These are phyloP conservation scores for Sphaerulina populicola DNA, from an alignment of 2,329 filamentous ascomycete species.

Conservation along the genomic window DNA sequence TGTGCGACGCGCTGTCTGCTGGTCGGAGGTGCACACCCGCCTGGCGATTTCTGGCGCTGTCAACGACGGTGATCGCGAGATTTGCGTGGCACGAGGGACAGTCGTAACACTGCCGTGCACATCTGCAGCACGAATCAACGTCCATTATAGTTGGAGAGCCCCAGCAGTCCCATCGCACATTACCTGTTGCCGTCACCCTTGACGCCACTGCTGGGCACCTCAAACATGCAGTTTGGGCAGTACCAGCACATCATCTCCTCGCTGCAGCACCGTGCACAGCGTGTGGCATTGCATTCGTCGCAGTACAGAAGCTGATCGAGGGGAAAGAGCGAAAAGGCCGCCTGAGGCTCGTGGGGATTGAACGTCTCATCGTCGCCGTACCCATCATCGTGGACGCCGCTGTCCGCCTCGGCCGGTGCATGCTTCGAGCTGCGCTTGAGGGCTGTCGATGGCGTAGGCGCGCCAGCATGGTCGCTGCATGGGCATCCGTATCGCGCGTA, in stretches of 20 bases:
- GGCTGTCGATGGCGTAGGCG: slow-evolving; percentile 30
- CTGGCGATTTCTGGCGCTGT: slow-evolving; percentile 38
- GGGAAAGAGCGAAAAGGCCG: slow-evolving; percentile 87
- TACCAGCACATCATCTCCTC: slow-evolving; percentile 95
- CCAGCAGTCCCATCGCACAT: slow-evolving; percentile 22
- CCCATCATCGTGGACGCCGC: slow-evolving; percentile 39
- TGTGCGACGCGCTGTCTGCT: slow-evolving; percentile 10
- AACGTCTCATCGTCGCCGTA: slow-evolving; percentile 68
- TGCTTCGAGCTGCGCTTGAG: slow-evolving; percentile 31
- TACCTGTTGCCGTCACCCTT: slow-evolving; percentile 90
- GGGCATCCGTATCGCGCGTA: slow-evolving; percentile 59
- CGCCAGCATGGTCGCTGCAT: slow-evolving; percentile 46
- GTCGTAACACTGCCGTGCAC: slow-evolving; percentile 89
- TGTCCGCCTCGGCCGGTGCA: slow-evolving; percentile 36
- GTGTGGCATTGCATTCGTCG: slow-evolving; percentile 93
- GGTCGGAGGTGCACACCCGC: slow-evolving; percentile 16
- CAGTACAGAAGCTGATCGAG: slow-evolving; percentile 92
- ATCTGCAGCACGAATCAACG: slow-evolving; percentile 22
- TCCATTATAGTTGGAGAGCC: background rate
- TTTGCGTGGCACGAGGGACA: slow-evolving; percentile 83
- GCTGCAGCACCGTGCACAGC: slow-evolving; percentile 81
- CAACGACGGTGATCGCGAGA: slow-evolving; percentile 64
- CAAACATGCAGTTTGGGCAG: slow-evolving; percentile 90
- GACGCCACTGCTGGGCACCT: slow-evolving; percentile 86
- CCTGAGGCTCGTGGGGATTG: slow-evolving; percentile 72